Evolutionary conservation across 2,329 filamentous ascomycete species (phyloP), one percentile per base, ranked within the genome.

Genomic region (Bipolaris oryzae): DNA sequence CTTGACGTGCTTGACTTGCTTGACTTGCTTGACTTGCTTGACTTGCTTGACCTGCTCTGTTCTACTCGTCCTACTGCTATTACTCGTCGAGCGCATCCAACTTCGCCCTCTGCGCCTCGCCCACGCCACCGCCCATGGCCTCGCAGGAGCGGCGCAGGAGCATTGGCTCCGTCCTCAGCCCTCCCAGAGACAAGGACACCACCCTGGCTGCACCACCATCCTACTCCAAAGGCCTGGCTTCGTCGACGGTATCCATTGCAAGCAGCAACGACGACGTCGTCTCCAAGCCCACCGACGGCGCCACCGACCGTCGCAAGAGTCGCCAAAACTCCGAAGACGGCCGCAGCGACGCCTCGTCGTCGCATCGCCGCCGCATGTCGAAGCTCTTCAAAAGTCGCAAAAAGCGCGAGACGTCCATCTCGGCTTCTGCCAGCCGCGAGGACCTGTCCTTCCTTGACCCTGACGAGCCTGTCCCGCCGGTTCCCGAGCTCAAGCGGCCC

Each of bases 311-410:
- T 61, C 68, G 77, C 55, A 76, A 69, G 55, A 73, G 74, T 33
- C 72, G 77, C 48, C 66, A 63, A 48, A 67, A 64, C 49, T 78
- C 77, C n/a, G 79, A 80, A 42, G 76, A 77, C 51, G 68, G 63
- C 38, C 66, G 68, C 57, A 77, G 75, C 63, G 76, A 77, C 66
- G 75, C 74, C 45, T 79, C 70, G 5, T 69, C 78, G 25, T 68
- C 68, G 31, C 69, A 71, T 50, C 68, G 64, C 57, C 79, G 76
- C 62, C 80, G 82, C 50, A 78, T 87, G 60, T 81, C 83, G 10
- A 84, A 81, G 62, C 72, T 86, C 53, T 78, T 85, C 68, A 79
- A 79, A 55, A 81, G 79, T 62, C 79, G 81, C 64, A 71, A 70
- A 42, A 75, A 70, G 50, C 67, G 70, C 56, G 69, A 25, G 3